Base-by-base conservation (phyloP, 495 filamentous ascomycete species). In the Elaphomyces granulatus region DNA sequence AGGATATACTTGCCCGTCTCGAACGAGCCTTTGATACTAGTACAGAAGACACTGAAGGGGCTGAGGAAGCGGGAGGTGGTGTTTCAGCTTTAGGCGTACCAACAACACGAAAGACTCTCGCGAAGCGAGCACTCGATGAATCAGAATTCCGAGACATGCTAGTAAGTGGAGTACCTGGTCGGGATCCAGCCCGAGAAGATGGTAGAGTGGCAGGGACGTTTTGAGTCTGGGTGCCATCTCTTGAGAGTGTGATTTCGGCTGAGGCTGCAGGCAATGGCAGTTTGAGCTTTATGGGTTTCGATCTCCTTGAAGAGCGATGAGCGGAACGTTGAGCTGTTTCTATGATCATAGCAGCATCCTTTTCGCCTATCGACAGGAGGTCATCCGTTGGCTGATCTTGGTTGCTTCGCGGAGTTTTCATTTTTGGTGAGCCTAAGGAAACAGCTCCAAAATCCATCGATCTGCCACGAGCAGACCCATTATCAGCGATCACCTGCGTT, bases 51-150 rank as follows among this genome's bases (percentile, higher is more conserved):
- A 68, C 61, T 16, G 70, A 60, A 28, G 55, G 56, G 19, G 54
- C 46, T 23, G 53, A 55, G 21, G 58, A 52, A 28, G 53, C 40
- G 20, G 59, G 54, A 15, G 61, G 55, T 4, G 74, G 70, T 2
- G 63, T 60, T 49, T 87, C 84, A 1, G 70, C 59, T 50, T 81
- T 92, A 0, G 82, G 75, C 0, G 80, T 82, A 6, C 81, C 69
- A 3, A 83, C 70, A 1, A 90, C 70, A 17, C 83, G 70, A 8
- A 90, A 62, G 2, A 82, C 71, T 26, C 70, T 56, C 40, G 70
- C 53, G 32, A 67, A 61, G 3, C 58, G 65, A 15, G 60, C 50
- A 20, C 52, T 54, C 17, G 72, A 62, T 2, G 73, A 70, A 35
- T 66, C 70, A 8, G 65, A 70, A 3, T 55, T 40, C 6, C 65